Evolutionary conservation across 1,284 basidiomycete genomes (phyloP), one percentile per base, ranked within the genome.

Genomic region (Leccinum griseonigrum): DNA sequence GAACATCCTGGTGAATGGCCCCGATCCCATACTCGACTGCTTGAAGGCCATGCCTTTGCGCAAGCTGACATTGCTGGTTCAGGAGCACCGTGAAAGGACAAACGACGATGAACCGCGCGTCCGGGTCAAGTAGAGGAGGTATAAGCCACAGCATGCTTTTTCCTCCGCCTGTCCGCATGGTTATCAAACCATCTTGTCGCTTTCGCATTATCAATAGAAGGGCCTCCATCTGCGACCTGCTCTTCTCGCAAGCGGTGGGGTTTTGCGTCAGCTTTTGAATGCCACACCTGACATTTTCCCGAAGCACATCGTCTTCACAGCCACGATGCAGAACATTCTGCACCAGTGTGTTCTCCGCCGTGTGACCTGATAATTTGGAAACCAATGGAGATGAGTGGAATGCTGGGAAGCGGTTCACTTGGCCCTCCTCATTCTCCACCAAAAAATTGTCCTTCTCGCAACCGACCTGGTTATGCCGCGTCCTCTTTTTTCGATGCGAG

Each of bases 131-230:
- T 4, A 65, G 53, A 10, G 28, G 29, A 1, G 59, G 54, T 1
- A 54, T 13, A 0, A 48, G 26, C 64, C 64, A 65, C 1, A 65
- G 16, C 54, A 65, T 46, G 13, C 64, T 65, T 51, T 65, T 65
- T 0, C 64, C 64, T 1, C 64, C 40, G 0, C 64, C 60, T 0
- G 64, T 65, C 14, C n/a, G 28, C 28, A 63, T 56, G 18, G 60
- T 66, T 2, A 65, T 34, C 9, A 66, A 34, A 29, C 10, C 36
- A 50, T 59, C 50, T 8, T 56, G 43, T 18, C 8, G 1, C 26
- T 38, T 56, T 28, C 14, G 55, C 40, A 52, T 32, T 2, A 58
- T 13, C 14, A 40, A 9, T 8, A 64, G n/a, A 2, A 64, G 9
- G 0, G 13, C 63, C 7, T 54, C 36, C 54, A 65, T 51, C 38